A percentile compares a stretch with the other conserved stretches of the same genome.
These are phyloP conservation scores for Trichosanthes truncata DNA, from an alignment of 306 rosid genomes.

Conservation along the genomic window DNA sequence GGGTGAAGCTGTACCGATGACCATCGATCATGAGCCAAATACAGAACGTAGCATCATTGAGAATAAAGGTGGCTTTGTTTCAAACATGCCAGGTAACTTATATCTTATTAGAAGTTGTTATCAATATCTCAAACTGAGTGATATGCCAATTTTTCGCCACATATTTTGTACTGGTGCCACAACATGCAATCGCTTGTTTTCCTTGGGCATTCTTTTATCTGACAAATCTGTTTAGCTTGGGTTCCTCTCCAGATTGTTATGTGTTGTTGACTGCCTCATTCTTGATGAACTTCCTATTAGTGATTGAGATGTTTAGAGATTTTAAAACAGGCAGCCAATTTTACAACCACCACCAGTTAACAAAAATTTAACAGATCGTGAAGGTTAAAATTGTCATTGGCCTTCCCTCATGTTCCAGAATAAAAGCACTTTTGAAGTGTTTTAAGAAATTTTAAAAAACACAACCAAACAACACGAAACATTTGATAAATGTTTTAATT, in stretches of 20 bases:
- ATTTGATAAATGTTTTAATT: not conserved
- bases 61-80: slow-evolving; percentile 88
- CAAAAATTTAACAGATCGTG: not conserved
- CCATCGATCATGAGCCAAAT: slow-evolving; percentile 81
- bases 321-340: not conserved
- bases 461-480: not conserved
- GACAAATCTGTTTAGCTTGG: not conserved
- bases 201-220: not conserved
- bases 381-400: not conserved
- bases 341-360: not conserved
- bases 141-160: not conserved
- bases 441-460: not conserved
- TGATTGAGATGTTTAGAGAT: not conserved
- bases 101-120: not conserved
- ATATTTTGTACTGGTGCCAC: not conserved
- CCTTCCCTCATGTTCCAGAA: not conserved
- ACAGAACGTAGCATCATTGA: slow-evolving; percentile 74
- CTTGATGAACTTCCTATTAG: not conserved
- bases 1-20: slow-evolving; percentile 77
- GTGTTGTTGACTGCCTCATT: not conserved
- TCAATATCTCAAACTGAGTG: not conserved
- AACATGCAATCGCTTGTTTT: not conserved
- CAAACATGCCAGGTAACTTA: slow-evolving; percentile 83
- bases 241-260: not conserved
- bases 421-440: not conserved